Conservation (phyloP, 495 filamentous ascomycete species). For the Xylaria telfairii region DNA sequence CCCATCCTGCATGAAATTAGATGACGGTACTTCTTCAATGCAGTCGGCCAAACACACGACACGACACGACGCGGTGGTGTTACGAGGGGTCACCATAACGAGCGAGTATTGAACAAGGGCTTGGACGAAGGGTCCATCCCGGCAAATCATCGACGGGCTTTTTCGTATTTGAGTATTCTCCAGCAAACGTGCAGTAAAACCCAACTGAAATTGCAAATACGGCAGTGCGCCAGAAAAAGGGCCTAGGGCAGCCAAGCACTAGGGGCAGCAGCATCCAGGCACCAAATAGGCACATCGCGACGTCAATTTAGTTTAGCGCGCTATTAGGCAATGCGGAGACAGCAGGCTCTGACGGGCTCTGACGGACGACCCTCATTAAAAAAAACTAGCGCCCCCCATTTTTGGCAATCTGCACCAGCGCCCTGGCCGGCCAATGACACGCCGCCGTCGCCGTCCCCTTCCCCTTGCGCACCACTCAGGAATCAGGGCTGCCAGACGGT, state of each 20-base stretch:
- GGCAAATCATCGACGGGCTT: slow-evolving; percentile 8
- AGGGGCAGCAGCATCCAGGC: slow-evolving; percentile 14
- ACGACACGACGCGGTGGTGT: slow-evolving; percentile 11
- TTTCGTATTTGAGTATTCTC: slow-evolving; percentile 27
- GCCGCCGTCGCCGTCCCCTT: slow-evolving; percentile 39
- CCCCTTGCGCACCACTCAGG: slow-evolving; percentile 36
- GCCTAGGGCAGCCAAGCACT: slow-evolving; percentile 10
- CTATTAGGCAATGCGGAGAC: slow-evolving; percentile 24
- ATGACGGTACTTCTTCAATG: slow-evolving; percentile 11
- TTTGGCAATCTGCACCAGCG: slow-evolving; percentile 42
- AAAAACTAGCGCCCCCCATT: slow-evolving; percentile 35
- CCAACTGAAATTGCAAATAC: slow-evolving; percentile 27
- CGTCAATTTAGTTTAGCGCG: slow-evolving; percentile 12
- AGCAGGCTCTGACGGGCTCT: background rate
- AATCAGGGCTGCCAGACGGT: slow-evolving; percentile 24
- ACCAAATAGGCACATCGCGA: slow-evolving; percentile 4
- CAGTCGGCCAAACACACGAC: slow-evolving; percentile 5
- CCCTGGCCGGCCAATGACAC: slow-evolving; percentile 27
- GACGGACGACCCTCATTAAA: slow-evolving; percentile 29
- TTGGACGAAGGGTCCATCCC: slow-evolving; percentile 17
- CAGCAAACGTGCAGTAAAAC: background rate
- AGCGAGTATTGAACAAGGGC: background rate
- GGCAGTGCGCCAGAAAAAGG: background rate
- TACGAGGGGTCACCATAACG: slow-evolving; percentile 2
- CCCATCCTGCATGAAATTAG: slow-evolving; percentile 18